Conservation (phyloP, 192 early-diverging fungal species). For the Entomortierella lignicola region DNA sequence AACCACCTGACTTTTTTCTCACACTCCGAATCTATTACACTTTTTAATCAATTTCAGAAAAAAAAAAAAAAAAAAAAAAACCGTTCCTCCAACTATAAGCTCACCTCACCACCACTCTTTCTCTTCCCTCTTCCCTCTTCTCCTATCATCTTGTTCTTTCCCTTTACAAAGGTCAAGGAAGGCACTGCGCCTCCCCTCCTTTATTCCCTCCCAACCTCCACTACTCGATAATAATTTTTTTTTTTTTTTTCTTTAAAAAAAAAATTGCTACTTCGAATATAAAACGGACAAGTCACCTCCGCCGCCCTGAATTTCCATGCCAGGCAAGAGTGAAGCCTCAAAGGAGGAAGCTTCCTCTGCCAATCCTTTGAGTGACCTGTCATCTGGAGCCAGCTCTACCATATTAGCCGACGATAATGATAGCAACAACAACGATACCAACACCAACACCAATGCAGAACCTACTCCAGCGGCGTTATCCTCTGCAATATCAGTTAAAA, state of each 20-base stretch:
- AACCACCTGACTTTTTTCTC: too few relatives aligned
- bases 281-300: slow-evolving; percentile 23
- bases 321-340: slow-evolving; percentile 48
- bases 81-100: too few relatives aligned
- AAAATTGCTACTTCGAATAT: too few relatives aligned
- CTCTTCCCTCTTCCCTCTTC: too few relatives aligned
- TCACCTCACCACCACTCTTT: too few relatives aligned
- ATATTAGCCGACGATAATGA: slow-evolving; percentile 3
- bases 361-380: slow-evolving; percentile 44
- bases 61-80: slow-evolving; percentile 2
- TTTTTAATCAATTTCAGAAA: too few relatives aligned
- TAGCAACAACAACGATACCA: slow-evolving; percentile 10
- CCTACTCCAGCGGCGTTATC: slow-evolving; percentile 7
- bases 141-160: too few relatives aligned
- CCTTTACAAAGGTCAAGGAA: too few relatives aligned
- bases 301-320: slow-evolving; percentile 47
- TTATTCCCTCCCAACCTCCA: too few relatives aligned
- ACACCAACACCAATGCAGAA: background rate
- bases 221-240: too few relatives aligned
- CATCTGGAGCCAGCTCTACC: slow-evolving; percentile 41
- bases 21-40: too few relatives aligned
- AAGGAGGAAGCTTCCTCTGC: slow-evolving; percentile 48
- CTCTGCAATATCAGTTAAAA: slow-evolving; percentile 26
- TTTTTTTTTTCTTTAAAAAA: slow-evolving; percentile 10
- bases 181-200: too few relatives aligned